These are phyloP conservation scores for Podaxis carcinomalis DNA, from an alignment of 768 basidiomycete genomes.

Conservation along the genomic window DNA sequence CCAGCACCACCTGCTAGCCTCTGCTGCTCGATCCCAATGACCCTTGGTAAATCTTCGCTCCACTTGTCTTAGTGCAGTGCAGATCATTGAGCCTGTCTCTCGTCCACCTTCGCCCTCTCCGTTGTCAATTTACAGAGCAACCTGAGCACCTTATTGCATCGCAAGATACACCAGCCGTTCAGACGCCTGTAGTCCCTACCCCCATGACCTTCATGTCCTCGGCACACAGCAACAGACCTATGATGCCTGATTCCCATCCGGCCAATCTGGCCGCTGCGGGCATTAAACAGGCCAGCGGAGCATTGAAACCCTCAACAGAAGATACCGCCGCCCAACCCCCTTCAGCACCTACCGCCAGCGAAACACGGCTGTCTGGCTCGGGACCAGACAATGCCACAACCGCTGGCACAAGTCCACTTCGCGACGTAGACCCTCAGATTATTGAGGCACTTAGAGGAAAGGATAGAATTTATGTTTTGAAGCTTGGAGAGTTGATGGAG, in stretches of 20 bases:
- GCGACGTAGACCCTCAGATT: constrained; percentile 74
- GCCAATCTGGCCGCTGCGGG: constrained; percentile 4
- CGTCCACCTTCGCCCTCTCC: neutral
- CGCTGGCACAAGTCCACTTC: constrained; percentile 1
- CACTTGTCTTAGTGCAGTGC: constrained; percentile 12
- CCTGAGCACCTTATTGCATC: constrained; percentile 1
- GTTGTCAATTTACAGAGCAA: constrained; percentile 10
- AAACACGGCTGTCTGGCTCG: neutral
- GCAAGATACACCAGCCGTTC: constrained; percentile 1
- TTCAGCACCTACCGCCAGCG: constrained; percentile 2
- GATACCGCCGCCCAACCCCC: constrained; percentile 7
- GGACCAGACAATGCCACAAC: constrained; percentile 4
- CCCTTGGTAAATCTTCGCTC: constrained; percentile 9
- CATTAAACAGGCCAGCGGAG: neutral
- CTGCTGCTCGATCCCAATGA: neutral
- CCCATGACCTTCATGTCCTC: constrained; percentile 13
- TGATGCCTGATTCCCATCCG: constrained; percentile 14
- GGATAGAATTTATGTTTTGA: constrained; percentile 83
- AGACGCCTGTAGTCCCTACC: constrained; percentile 5
- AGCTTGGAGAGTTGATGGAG: constrained; percentile 87
- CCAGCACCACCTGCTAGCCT: neutral
- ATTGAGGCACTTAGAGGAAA: constrained; percentile 84
- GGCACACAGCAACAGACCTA: neutral
- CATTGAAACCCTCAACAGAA: neutral
- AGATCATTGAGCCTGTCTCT: constrained; percentile 11